phyloP scores from a whole-genome alignment of 1,284 basidiomycete genomes.

The Apiotrichum brassicae region DNA sequence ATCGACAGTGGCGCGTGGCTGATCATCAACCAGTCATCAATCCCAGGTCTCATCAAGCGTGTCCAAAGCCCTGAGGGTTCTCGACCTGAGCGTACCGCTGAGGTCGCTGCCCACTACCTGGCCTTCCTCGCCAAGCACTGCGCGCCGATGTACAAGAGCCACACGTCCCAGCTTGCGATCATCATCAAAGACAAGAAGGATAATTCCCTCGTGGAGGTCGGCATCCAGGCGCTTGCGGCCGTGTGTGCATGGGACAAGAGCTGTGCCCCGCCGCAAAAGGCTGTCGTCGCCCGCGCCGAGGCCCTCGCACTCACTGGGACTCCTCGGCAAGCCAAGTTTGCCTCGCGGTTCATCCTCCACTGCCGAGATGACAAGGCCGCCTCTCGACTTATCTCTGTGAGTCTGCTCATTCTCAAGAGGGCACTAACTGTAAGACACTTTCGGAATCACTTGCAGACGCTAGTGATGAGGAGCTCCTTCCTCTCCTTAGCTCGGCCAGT shows the following conservation, averaged over 20 bases:
- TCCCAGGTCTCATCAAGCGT: slow-evolving; percentile 65
- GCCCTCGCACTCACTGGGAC: slow-evolving; percentile 60
- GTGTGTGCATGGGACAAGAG: slow-evolving; percentile 58
- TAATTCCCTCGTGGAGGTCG: slow-evolving; percentile 57
- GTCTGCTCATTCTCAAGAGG: slow-evolving; percentile 28
- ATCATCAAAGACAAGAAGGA: slow-evolving; percentile 63
- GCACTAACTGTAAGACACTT: too few species aligned
- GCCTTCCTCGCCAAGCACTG: slow-evolving; percentile 67
- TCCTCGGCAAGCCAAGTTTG: slow-evolving; percentile 74
- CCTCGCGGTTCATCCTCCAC: slow-evolving; percentile 67
- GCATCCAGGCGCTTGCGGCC: slow-evolving; percentile 67
- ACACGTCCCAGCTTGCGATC: slow-evolving; percentile 67
- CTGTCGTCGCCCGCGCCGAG: slow-evolving; percentile 58
- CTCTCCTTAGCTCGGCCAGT: slow-evolving; percentile 63
- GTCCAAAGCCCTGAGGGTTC: slow-evolving; percentile 47
- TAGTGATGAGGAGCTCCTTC: slow-evolving; percentile 56
- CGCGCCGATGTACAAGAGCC: slow-evolving; percentile 65
- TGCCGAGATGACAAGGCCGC: slow-evolving; percentile 56
- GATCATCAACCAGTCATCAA: slow-evolving; percentile 74
- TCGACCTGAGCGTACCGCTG: slow-evolving; percentile 9
- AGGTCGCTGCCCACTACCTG: slow-evolving; percentile 41
- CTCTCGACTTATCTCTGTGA: slow-evolving; percentile 59
- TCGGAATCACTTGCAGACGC: slow-evolving; percentile 54
- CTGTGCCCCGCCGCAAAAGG: slow-evolving; percentile 59
- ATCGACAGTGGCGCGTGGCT: slow-evolving; percentile 66